phyloP scores from a whole-genome alignment of 1,139 yeast species.

The Martiniozyma asiatica region DNA sequence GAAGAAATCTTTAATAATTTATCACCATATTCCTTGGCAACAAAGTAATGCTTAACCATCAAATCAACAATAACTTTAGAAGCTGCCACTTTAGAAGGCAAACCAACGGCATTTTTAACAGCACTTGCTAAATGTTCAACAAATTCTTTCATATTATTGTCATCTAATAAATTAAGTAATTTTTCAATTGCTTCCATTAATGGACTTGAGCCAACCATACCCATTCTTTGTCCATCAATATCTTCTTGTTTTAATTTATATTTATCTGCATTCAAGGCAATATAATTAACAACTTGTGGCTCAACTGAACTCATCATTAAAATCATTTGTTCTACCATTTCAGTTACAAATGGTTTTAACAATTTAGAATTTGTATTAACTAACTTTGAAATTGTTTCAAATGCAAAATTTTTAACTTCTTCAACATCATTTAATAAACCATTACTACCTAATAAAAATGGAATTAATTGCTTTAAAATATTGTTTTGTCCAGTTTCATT shows the following conservation, averaged over 20 bases:
- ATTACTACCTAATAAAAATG: conserved; percentile 66
- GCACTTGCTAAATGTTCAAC: conserved; percentile 36
- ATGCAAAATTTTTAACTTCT: conserved; percentile 67
- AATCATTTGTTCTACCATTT: conserved; percentile 56
- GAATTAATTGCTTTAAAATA: conserved; percentile 56
- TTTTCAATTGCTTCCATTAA: conserved; percentile 80
- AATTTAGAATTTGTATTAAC: conserved; percentile 49
- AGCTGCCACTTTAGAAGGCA: conserved; percentile 86
- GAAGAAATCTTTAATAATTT: conserved; percentile 44
- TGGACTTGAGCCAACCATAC: conserved; percentile 70
- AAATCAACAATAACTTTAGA: conserved; percentile 63
- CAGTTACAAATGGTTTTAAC: conserved; percentile 58
- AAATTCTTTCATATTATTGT: conserved; percentile 37
- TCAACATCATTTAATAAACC: conserved; percentile 81
- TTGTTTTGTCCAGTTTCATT: conserved; percentile 27
- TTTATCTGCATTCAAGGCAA: conserved; percentile 81
- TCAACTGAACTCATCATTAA: conserved; percentile 75
- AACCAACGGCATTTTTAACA: conserved; percentile 64
- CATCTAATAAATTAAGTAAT: conserved; percentile 48
- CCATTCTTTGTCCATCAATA: conserved; percentile 68
- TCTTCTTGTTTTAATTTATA: conserved; percentile 61
- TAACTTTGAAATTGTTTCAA: conserved; percentile 59
- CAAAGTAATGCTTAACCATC: conserved; percentile 43
- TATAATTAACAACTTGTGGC: conserved; percentile 80
- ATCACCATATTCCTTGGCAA: conserved; percentile 51